These are phyloP conservation scores for Trichomonas gallinae DNA, from an alignment of 208 protist genomes.

Conservation along the genomic window DNA sequence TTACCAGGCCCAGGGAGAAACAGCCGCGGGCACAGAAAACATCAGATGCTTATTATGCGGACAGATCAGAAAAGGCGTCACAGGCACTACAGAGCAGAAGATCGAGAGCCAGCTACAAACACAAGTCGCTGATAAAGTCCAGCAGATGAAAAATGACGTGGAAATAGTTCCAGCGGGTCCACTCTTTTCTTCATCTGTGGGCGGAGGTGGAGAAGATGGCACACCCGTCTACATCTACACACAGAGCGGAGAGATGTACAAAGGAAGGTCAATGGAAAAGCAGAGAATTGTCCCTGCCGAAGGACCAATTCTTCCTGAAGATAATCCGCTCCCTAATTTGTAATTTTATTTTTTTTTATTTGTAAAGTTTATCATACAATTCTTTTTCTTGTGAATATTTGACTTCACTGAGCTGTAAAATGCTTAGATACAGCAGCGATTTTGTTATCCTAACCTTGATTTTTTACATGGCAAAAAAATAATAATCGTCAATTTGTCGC, in stretches of 20 bases:
- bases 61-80: neutral
- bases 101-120: neutral
- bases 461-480: no score
- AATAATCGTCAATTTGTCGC: no score
- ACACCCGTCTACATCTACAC: neutral
- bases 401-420: no score
- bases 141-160: neutral
- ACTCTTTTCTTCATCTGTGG: neutral
- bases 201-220: neutral
- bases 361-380: neutral
- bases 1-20: neutral
- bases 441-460: no score
- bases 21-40: neutral
- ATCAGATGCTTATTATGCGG: neutral
- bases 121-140: neutral
- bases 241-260: neutral
- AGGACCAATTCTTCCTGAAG: neutral
- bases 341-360: neutral
- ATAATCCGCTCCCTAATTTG: neutral
- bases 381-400: no score
- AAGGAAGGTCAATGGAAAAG: neutral
- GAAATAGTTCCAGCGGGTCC: neutral
- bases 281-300: neutral
- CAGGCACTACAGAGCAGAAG: neutral
- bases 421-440: no score